Evolutionary conservation across 257 asterid genomes (phyloP), one percentile per base, ranked within the genome.

Genomic region (Verbena officinalis): DNA sequence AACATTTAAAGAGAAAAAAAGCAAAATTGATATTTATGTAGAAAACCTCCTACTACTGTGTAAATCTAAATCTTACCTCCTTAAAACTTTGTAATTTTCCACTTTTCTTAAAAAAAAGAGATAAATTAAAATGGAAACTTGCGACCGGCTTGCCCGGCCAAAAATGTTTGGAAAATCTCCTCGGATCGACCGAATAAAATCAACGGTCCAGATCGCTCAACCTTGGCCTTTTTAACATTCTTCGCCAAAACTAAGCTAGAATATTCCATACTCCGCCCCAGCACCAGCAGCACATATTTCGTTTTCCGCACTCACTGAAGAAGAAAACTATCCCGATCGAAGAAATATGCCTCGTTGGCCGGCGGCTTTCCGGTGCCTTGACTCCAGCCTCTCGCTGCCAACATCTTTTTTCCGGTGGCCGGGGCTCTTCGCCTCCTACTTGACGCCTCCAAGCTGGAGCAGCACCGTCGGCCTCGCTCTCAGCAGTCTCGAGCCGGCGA

Each of bases 331-430:
- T 10, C 64, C 19, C 9, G 11, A 21, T 4, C 4, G 20, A 12
- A 59, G 21, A 46, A 44, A 43, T 3, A 79, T 79, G 81, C 45
- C 84, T 9, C 51, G 74, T 2, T 69, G 80, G 82, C 44, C 71
- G 60, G 30, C 76, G 22, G 40, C 62, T 23, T 77, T 62, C 64
- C 76, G 74, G 80, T 77, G 80, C 78, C 14, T 80, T 33, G 78
- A 80, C 65, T 66, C 40, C 52, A 55, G 80, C 45, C 16, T 80
- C 62, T 60, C 80, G 16, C 62, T 78, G 56, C 83, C 81, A 2
- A 76, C 81, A 0, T 82, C 88, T 4, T 15, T 82, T 30, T 68
- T 73, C 74, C 83, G 88, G 63, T 82, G 81, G 83, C 83, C 79
- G 46, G 68, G 84, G 10, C 81, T 76, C 20, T 58, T 82, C 69